These are phyloP conservation scores for Sporisorium exsertum DNA, from an alignment of 1,284 basidiomycete species.

Conservation along the genomic window DNA sequence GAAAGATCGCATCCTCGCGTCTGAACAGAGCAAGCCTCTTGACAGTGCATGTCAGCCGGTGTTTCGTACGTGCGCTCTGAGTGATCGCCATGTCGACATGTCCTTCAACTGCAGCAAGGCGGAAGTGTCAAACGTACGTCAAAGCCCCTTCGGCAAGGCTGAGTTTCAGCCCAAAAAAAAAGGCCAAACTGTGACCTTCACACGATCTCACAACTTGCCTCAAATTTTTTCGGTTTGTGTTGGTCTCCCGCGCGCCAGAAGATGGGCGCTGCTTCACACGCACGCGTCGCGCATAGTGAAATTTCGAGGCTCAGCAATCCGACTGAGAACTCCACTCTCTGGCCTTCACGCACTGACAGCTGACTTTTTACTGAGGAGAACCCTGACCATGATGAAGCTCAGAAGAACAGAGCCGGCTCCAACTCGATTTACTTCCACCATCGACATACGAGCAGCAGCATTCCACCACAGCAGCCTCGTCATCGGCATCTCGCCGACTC, in stretches of 20 bases:
- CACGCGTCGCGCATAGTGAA: slow-evolving; percentile 54
- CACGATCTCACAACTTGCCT: slow-evolving; percentile 2
- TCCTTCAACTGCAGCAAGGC: background rate
- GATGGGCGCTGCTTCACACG: background rate
- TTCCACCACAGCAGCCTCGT: background rate
- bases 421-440: background rate
- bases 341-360: too few species aligned
- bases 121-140: slow-evolving; percentile 25
- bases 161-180: background rate
- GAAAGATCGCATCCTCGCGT: too few species aligned
- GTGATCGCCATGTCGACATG: slow-evolving; percentile 17
- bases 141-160: slow-evolving; percentile 15
- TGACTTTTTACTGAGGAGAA: slow-evolving; percentile 7
- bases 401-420: slow-evolving; percentile 1
- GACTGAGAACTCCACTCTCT: slow-evolving; percentile 5
- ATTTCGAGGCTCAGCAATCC: slow-evolving; percentile 11
- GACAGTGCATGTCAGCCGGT: background rate
- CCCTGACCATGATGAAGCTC: slow-evolving; percentile 13
- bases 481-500: slow-evolving; percentile 19
- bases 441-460: background rate
- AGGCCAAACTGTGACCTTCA: background rate
- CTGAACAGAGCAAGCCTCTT: background rate
- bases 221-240: slow-evolving; percentile 9
- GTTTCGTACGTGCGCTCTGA: background rate
- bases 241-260: slow-evolving; percentile 18